These are phyloP conservation scores for Geotrichum phurueaensis DNA, from an alignment of 1,139 yeast genomes.

Conservation along the genomic window DNA sequence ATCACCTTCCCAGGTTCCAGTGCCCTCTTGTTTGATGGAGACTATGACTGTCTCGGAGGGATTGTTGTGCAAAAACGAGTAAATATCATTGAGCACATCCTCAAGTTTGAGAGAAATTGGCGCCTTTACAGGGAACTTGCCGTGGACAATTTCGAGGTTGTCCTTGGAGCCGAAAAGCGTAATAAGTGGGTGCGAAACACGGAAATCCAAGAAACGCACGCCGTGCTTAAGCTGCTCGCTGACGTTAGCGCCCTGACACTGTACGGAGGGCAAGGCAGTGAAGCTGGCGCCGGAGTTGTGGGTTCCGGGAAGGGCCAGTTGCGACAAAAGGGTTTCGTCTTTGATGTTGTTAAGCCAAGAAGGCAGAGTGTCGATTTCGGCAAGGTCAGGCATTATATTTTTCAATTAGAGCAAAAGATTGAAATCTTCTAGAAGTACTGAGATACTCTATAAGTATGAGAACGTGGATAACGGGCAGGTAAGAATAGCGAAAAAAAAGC, in stretches of 20 bases:
- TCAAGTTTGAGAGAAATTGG: conserved; percentile 51
- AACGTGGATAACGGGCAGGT: neutral
- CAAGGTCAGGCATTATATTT: conserved; percentile 13
- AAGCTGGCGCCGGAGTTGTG: conserved; percentile 66
- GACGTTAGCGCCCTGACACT: conserved; percentile 63
- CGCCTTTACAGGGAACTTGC: conserved; percentile 66
- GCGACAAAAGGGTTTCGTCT: conserved; percentile 48
- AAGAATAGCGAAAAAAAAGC: neutral
- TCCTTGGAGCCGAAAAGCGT: conserved; percentile 28
- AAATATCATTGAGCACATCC: conserved; percentile 50
- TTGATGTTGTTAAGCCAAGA: conserved; percentile 54
- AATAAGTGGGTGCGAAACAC: conserved; percentile 56
- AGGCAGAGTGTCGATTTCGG: conserved; percentile 9
- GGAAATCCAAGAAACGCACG: conserved; percentile 63
- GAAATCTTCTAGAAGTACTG: neutral
- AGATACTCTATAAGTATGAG: neutral
- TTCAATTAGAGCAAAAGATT: neutral
- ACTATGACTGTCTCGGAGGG: conserved; percentile 58
- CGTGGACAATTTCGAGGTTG: conserved; percentile 68
- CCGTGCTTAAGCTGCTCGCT: conserved; percentile 63
- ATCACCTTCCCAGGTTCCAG: conserved; percentile 54
- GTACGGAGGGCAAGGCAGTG: conserved; percentile 70
- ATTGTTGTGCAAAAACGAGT: conserved; percentile 50
- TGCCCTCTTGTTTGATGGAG: conserved; percentile 72
- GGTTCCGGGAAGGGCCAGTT: conserved; percentile 69